Evolutionary conservation across 2,329 filamentous ascomycete genomes (phyloP), one percentile per base, ranked within the genome.

Genomic region (Cladosporium halotolerans): DNA sequence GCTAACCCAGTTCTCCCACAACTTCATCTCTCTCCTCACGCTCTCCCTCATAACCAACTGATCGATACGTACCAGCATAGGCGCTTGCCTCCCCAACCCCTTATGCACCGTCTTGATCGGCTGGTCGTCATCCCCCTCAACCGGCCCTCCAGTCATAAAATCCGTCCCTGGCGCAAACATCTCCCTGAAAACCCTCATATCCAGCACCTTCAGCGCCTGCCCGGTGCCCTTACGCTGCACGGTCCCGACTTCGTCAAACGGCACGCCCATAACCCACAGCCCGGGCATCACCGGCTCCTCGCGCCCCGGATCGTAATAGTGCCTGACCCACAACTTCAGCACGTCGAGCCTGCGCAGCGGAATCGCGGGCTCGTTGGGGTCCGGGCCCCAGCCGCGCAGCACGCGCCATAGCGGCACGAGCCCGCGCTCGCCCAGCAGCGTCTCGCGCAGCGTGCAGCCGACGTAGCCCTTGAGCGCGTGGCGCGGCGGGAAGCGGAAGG

Each of bases 1-100:
- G 54, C 77, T 71, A 11, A 76, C 60, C 44, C 83, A 72, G 60
- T 79, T 74, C 10, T 72, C 56, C 52, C 83, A 73, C n/a, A 88
- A 65, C 18, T 74, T 58, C 33, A 87, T 63, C 0, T 73, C 65
- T 13, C 85, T 71, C 13, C 75, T 69, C 0, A 77, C 66, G 0
- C 76, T 71, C 62, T 89, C 85, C 10, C 72, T 62, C 40, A 80
- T 68, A 18, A 88, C 68, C 32, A 84, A 69, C 66, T 83, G 75
- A 57, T 86, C 84, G 0, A 79, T 78, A 0, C 79, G 71, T 39
- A 76, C 56, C 55, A 88, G 73, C 60, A 32, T 54, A 39, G 54
- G 55, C 19, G 23, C 34, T 33, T 14, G 13, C 16, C n/a, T 23
- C 6, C 39, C 43, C 18, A 16, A 18, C 31, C 16, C 18, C 36